Evolutionary conservation across 2,329 filamentous ascomycete genomes (phyloP).

Genomic region (Fulvia fulva): DNA sequence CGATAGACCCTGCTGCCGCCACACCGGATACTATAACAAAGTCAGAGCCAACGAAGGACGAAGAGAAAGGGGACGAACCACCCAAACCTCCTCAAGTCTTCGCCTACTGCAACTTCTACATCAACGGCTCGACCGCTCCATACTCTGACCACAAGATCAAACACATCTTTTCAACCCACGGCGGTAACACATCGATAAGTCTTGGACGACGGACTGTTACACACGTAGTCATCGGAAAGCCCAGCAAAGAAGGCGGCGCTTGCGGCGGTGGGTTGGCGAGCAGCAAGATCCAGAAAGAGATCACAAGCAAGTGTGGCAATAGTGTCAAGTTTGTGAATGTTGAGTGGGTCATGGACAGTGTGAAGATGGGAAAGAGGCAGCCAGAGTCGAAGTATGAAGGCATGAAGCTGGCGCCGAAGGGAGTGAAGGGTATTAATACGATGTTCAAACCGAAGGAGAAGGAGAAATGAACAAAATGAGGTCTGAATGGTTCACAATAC

Average conservation of each 20-base stretch:
- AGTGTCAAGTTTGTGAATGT: constrained; percentile 74
- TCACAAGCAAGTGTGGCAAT: constrained; percentile 61
- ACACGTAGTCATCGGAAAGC: constrained; percentile 74
- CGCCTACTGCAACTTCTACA: constrained; percentile 67
- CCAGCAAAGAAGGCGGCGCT: constrained; percentile 45
- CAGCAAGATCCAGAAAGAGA: constrained; percentile 77
- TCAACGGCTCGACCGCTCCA: constrained; percentile 84
- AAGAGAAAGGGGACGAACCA: background rate
- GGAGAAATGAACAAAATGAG: background rate
- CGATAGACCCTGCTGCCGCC: constrained; percentile 15
- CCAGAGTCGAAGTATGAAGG: constrained; percentile 69
- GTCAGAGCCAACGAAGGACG: background rate
- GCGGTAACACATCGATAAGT: constrained; percentile 65
- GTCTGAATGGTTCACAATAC: background rate
- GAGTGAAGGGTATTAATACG: constrained; percentile 61
- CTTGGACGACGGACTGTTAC: constrained; percentile 73
- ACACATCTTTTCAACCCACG: constrained; percentile 69
- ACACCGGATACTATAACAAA: background rate
- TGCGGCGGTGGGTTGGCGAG: constrained; percentile 72
- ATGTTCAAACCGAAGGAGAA: constrained; percentile 23
- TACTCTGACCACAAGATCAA: constrained; percentile 86
- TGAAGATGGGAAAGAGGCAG: constrained; percentile 69
- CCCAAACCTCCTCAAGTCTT: constrained; percentile 40
- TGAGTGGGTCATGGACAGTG: constrained; percentile 83
- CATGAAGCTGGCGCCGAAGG: constrained; percentile 57